Evolutionary conservation across 2,329 filamentous ascomycete species (phyloP).

Genomic region (Cladophialophora carrionii): DNA sequence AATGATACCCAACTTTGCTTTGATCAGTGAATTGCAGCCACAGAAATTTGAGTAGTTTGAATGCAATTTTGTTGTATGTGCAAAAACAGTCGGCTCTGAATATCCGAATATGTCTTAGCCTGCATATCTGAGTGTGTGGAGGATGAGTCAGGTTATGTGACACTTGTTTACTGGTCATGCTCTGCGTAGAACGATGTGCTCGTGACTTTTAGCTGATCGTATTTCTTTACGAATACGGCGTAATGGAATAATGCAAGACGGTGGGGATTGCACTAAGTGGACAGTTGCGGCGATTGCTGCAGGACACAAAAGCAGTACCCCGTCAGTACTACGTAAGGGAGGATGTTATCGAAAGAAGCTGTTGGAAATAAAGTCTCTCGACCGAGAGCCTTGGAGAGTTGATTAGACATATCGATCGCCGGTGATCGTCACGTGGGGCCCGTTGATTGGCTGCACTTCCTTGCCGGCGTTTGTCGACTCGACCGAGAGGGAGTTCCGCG

Average conservation of each 20-base stretch:
- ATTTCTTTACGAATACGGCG: neutral
- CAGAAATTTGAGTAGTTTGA: neutral
- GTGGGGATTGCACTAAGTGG: neutral
- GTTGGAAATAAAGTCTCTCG: neutral
- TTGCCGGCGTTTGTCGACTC: neutral
- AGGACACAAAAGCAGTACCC: neutral
- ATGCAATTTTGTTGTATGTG: neutral
- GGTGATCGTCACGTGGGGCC: neutral
- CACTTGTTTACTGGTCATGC: no score
- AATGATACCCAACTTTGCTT: constrained; percentile 19
- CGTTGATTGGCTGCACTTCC: neutral
- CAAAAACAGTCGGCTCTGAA: no score
- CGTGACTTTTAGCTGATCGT: no score
- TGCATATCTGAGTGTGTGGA: no score
- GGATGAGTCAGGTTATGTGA: no score
- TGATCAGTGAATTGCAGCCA: neutral
- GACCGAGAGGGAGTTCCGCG: neutral
- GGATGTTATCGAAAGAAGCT: neutral
- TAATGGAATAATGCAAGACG: neutral
- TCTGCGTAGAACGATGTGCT: no score
- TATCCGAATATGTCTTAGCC: no score
- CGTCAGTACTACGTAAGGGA: neutral
- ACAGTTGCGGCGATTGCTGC: neutral
- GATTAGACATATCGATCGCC: neutral
- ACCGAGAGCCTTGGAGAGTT: neutral